Percentiles rank a stretch among this genome's conserved stretches.
Conservation (phyloP, 768 basidiomycete species). For the Lactifluus pinguis region DNA sequence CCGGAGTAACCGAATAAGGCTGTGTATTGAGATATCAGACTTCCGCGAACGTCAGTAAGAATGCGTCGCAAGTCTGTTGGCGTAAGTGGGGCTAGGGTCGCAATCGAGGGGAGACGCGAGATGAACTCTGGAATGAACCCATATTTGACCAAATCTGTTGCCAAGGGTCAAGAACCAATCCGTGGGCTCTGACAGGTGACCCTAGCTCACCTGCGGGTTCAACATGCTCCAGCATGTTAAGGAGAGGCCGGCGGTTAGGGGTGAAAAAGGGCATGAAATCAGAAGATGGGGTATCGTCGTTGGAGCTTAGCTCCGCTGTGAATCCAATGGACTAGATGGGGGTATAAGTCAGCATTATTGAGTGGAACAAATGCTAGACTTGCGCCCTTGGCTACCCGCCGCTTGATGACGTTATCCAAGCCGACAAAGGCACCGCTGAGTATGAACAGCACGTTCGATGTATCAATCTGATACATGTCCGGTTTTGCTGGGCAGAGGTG, state of each 20-base stretch:
- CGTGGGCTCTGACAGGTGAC: background rate
- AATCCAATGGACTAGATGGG: constrained; percentile 79
- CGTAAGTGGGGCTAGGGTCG: constrained; percentile 72
- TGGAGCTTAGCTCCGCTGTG: constrained; percentile 41
- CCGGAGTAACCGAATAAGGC: constrained; percentile 78
- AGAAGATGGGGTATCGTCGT: constrained; percentile 29
- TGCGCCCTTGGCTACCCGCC: constrained; percentile 78
- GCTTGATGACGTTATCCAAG: constrained; percentile 70
- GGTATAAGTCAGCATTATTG: background rate
- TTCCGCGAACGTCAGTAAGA: constrained; percentile 86
- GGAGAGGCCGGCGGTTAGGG: constrained; percentile 49
- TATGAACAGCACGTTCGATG: constrained; percentile 90
- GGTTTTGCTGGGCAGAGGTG: constrained; percentile 37
- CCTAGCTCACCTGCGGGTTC: constrained; percentile 54
- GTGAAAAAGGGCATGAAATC: constrained; percentile 64
- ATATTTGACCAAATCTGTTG: constrained; percentile 70
- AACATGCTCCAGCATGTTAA: constrained; percentile 54
- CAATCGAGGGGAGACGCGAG: constrained; percentile 86
- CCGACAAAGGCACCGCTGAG: constrained; percentile 94
- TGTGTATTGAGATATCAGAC: constrained; percentile 82
- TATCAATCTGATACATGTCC: constrained; percentile 72
- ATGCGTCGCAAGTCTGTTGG: constrained; percentile 80
- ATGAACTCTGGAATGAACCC: constrained; percentile 97
- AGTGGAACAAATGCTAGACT: constrained; percentile 24
- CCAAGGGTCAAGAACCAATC: background rate